A percentile compares a stretch with the other conserved stretches of the same genome.
Evolutionary conservation across 495 filamentous ascomycete genomes (phyloP).

Genomic region (Penicillium maclennaniae): DNA sequence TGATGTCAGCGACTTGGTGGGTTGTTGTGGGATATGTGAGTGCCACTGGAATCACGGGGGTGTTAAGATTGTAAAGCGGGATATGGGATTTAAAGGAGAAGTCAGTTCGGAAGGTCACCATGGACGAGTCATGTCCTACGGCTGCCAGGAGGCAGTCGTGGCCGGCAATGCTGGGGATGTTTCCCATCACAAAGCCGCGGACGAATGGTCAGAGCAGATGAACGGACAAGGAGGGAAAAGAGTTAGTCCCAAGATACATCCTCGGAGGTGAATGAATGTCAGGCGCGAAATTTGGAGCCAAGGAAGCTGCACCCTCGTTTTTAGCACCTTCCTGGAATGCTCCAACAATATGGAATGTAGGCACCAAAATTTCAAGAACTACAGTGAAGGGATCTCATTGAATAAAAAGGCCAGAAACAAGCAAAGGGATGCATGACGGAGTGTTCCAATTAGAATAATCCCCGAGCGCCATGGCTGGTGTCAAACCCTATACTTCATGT

Average conservation of each 20-base stretch:
- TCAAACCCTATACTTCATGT: background rate
- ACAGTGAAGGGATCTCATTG: background rate
- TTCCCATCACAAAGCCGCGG: constrained; percentile 5
- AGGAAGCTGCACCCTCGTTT: background rate
- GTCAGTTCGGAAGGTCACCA: constrained; percentile 10
- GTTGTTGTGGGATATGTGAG: constrained; percentile 57
- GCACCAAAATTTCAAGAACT: background rate
- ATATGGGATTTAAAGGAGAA: constrained; percentile 1
- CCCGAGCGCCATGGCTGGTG: background rate
- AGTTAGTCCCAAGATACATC: background rate
- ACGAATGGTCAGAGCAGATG: background rate
- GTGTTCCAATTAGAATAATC: background rate
- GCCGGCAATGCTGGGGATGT: constrained; percentile 7
- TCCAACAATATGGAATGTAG: background rate
- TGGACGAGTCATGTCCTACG: constrained; percentile 7
- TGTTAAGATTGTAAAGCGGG: constrained; percentile 58
- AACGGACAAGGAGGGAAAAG: background rate
- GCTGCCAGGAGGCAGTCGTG: constrained; percentile 14
- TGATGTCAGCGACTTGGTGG: constrained; percentile 54
- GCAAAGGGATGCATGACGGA: background rate
- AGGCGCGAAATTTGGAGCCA: no score
- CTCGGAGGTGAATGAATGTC: no score
- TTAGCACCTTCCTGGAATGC: background rate
- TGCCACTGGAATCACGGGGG: constrained; percentile 55
- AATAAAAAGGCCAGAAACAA: background rate